These are phyloP conservation scores for Strobilomyces confusus DNA, from an alignment of 768 basidiomycete genomes.

Conservation along the genomic window DNA sequence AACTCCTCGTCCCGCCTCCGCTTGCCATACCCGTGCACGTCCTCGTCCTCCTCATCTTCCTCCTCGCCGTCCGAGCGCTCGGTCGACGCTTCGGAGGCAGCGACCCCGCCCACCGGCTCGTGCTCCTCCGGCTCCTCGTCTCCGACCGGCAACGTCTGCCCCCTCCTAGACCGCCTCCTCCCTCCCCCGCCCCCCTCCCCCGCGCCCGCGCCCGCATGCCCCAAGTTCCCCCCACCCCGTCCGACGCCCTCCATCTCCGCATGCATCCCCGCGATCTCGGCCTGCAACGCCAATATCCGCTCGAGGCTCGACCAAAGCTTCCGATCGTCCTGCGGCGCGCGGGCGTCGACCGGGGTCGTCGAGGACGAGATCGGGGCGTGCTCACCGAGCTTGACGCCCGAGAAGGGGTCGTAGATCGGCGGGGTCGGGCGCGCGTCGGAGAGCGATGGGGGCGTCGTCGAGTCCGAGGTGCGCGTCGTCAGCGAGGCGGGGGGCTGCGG, in stretches of 20 bases:
- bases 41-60: slow-evolving; percentile 32
- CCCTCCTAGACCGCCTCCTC: slow-evolving; percentile 26
- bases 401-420: slow-evolving; percentile 33
- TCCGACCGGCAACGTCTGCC: slow-evolving; percentile 35
- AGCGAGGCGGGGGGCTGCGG: slow-evolving; percentile 13
- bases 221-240: slow-evolving; percentile 1
- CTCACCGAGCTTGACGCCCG: slow-evolving; percentile 26
- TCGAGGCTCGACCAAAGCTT: slow-evolving; percentile 67
- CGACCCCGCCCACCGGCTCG: slow-evolving; percentile 10
- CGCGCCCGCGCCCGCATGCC: slow-evolving; percentile 1
- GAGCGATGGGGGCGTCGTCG: slow-evolving; percentile 5
- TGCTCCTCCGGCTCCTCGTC: slow-evolving; percentile 23
- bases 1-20: slow-evolving; percentile 65
- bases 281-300: slow-evolving; percentile 67
- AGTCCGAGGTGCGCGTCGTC: slow-evolving; percentile 13
- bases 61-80: slow-evolving; percentile 34
- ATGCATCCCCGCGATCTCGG: slow-evolving; percentile 69
- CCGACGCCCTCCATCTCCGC: slow-evolving; percentile 65
- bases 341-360: slow-evolving; percentile 3
- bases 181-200: slow-evolving; percentile 7
- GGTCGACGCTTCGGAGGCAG: slow-evolving; percentile 22
- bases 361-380: slow-evolving; percentile 10
- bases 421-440: slow-evolving; percentile 6
- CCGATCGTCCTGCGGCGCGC: slow-evolving; percentile 35
- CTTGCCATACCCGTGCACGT: slow-evolving; percentile 51